Evolutionary conservation across 768 basidiomycete genomes (phyloP).

Genomic region (Mycena metata): DNA sequence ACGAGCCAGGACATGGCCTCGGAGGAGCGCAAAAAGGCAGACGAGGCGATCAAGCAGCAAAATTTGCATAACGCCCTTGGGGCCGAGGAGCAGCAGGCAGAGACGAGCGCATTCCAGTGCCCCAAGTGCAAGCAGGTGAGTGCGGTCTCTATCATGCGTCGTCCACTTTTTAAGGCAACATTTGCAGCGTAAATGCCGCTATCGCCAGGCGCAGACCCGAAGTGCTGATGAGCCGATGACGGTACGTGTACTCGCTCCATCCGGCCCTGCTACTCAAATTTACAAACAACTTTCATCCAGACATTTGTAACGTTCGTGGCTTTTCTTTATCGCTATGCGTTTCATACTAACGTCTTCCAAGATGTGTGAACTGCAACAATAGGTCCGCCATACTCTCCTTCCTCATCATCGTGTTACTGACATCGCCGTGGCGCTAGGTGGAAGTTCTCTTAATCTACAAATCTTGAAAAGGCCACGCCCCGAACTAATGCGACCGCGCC

Average conservation of each 20-base stretch:
- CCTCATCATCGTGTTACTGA: neutral
- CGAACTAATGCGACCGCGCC: no score
- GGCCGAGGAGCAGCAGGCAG: conserved; percentile 90
- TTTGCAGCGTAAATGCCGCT: conserved; percentile 80
- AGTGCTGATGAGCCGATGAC: conserved; percentile 99
- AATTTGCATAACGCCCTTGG: conserved; percentile 94
- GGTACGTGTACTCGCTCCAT: conserved; percentile 57
- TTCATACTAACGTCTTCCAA: conserved; percentile 40
- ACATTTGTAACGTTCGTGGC: conserved; percentile 86
- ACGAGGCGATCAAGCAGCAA: conserved; percentile 83
- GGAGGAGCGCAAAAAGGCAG: conserved; percentile 88
- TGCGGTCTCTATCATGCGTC: conserved; percentile 26
- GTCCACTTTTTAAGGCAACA: conserved; percentile 5
- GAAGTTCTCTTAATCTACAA: conserved; percentile 69
- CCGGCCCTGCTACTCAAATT: conserved; percentile 1
- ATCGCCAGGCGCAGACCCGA: conserved; percentile 96
- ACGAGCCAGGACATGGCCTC: conserved; percentile 96
- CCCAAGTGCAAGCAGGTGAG: conserved; percentile 89
- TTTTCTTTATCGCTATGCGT: conserved; percentile 15
- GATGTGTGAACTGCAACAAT: conserved; percentile 78
- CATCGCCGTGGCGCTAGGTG: conserved; percentile 54
- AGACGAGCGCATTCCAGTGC: conserved; percentile 99
- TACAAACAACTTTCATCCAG: conserved; percentile 49
- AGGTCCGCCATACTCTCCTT: conserved; percentile 47
- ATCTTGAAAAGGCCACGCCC: no score